Evolutionary conservation across 139 green algal species (phyloP).

Genomic region (Chlorella ohadii): DNA sequence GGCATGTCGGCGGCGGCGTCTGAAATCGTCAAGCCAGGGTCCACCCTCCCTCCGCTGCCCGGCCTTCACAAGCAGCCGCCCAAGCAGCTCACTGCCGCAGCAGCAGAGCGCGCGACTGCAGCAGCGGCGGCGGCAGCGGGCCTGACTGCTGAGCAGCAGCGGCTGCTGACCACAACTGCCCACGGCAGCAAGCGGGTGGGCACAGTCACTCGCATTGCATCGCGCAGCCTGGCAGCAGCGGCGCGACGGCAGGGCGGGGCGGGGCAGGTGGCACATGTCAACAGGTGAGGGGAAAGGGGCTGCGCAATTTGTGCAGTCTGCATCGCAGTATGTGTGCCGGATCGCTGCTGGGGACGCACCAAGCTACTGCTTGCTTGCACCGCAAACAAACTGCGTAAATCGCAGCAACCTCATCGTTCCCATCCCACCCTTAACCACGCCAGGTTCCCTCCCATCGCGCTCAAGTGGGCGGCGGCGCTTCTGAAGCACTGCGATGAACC

Average conservation of each 20-base stretch:
- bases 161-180: conserved; percentile 11
- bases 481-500: conserved; percentile 52
- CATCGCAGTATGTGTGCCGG: no score
- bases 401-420: no score
- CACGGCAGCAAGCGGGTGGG: conserved; percentile 23
- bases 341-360: no score
- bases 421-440: not conserved
- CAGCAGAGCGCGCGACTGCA: not conserved
- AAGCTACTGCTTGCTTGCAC: no score
- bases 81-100: not conserved
- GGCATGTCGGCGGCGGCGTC: conserved; percentile 58
- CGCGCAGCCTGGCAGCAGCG: conserved; percentile 14
- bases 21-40: conserved; percentile 51
- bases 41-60: conserved; percentile 17
- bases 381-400: no score
- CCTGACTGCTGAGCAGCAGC: not conserved
- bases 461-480: conserved; percentile 72
- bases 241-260: conserved; percentile 18
- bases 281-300: not conserved
- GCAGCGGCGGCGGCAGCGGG: not conserved
- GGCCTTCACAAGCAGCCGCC: not conserved
- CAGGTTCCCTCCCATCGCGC: conserved; percentile 52
- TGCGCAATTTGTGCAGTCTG: no score
- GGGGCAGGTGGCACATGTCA: not conserved
- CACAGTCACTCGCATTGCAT: conserved; percentile 5